Evolutionary conservation across 176 grass and related monocot species (phyloP).

Genomic region (Cymbopogon citratus): DNA sequence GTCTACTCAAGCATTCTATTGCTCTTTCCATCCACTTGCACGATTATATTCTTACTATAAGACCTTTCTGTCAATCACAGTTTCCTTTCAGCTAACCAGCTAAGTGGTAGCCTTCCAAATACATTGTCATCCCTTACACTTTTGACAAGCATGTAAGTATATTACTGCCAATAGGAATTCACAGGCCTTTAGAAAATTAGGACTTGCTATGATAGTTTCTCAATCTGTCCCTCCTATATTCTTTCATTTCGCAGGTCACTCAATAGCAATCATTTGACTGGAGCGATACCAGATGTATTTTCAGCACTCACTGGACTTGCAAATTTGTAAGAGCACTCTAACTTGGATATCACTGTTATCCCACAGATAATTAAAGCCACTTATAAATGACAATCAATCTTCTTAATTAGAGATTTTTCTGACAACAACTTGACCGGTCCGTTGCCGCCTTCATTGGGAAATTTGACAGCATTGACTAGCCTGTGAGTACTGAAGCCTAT

Average conservation of each 20-base stretch:
- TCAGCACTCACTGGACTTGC: conserved; percentile 51
- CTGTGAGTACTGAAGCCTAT: conserved; percentile 58
- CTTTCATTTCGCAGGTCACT: conserved; percentile 61
- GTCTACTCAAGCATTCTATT: conserved; percentile 8
- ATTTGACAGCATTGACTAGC: conserved; percentile 74
- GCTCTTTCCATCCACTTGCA: background rate
- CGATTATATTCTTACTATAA: conserved; percentile 7
- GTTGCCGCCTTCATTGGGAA: conserved; percentile 74
- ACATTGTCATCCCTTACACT: conserved; percentile 70
- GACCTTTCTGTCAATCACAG: conserved; percentile 40
- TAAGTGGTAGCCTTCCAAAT: conserved; percentile 72
- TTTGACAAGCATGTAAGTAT: conserved; percentile 72
- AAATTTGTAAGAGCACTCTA: conserved; percentile 64
- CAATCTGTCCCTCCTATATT: conserved; percentile 3
- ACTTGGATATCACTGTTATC: background rate
- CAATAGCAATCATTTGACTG: conserved; percentile 73
- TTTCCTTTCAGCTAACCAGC: conserved; percentile 86
- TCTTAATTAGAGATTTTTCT: conserved; percentile 78
- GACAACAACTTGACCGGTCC: conserved; percentile 77
- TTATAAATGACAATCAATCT: conserved; percentile 24
- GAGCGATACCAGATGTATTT: conserved; percentile 83
- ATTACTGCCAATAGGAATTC: conserved; percentile 8
- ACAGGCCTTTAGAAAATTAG: conserved; percentile 1
- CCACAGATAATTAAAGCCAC: conserved; percentile 15
- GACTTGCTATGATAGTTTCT: conserved; percentile 18